phyloP scores from a whole-genome alignment of 1,284 basidiomycete genomes.

The Boletus sp. region DNA sequence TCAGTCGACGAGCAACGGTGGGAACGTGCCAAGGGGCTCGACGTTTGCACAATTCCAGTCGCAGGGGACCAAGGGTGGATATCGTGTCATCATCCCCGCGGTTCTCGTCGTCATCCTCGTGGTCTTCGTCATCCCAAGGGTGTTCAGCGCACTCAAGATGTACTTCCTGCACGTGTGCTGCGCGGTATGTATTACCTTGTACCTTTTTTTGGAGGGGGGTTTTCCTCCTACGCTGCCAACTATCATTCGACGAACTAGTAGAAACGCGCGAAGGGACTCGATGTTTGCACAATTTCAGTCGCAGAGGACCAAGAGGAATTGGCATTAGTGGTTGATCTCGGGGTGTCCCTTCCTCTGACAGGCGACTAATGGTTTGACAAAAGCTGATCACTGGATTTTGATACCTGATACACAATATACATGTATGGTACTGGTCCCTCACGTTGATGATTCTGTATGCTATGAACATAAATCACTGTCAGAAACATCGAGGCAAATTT shows the following conservation, averaged over 20 bases:
- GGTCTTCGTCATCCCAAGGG: constrained; percentile 8
- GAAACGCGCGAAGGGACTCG: constrained; percentile 15
- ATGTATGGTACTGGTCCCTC: neutral
- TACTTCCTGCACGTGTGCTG: constrained; percentile 2
- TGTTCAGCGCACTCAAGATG: too few species aligned
- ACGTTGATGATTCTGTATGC: neutral
- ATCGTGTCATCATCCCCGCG: constrained; percentile 11
- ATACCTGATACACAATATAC: neutral
- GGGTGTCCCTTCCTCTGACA: neutral
- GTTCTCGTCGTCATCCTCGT: constrained; percentile 10
- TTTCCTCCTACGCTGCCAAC: constrained; percentile 8
- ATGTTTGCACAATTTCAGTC: constrained; percentile 14
- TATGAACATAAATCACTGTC: neutral
- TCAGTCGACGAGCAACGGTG: constrained; percentile 22
- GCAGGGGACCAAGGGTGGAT: constrained; percentile 7
- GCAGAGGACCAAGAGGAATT: constrained; percentile 2
- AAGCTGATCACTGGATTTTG: neutral
- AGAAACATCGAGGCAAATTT: neutral
- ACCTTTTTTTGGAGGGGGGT: too few species aligned
- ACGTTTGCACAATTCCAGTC: constrained; percentile 14
- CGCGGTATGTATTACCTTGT: constrained; percentile 11
- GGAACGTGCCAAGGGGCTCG: constrained; percentile 15
- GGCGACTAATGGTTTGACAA: neutral
- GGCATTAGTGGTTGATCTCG: neutral
- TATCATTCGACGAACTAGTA: constrained; percentile 26